Conservation (phyloP, 1,139 yeast genomes). For the Geotrichum bryndzae region DNA sequence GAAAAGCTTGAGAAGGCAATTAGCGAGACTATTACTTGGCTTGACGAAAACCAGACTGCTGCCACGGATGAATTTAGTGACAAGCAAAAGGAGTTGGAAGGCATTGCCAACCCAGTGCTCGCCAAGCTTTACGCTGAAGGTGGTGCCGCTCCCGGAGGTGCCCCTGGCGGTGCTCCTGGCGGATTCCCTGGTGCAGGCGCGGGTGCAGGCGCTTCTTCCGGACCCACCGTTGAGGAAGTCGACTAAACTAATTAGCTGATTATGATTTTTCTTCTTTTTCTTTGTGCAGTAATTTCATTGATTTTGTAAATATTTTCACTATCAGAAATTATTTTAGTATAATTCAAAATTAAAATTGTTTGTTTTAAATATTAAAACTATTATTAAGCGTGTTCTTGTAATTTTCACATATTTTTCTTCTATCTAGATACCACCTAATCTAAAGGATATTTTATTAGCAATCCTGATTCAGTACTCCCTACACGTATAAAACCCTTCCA, state of each 20-base stretch:
- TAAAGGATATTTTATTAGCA: too few relatives aligned
- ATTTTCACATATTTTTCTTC: too few relatives aligned
- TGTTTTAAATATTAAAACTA: too few relatives aligned
- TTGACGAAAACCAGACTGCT: constrained; percentile 83
- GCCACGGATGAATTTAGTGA: constrained; percentile 80
- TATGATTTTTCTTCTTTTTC: background rate
- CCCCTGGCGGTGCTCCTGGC: constrained; percentile 58
- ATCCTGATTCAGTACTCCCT: too few relatives aligned
- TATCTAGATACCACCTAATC: too few relatives aligned
- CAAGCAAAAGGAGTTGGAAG: constrained; percentile 91
- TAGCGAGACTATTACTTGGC: constrained; percentile 81
- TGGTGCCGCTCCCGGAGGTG: constrained; percentile 52
- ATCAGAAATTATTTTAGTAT: background rate
- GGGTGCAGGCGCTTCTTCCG: constrained; percentile 35
- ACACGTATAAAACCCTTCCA: too few relatives aligned
- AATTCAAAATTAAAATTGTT: background rate
- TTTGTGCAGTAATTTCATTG: background rate
- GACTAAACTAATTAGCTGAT: constrained; percentile 7
- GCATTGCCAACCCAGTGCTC: constrained; percentile 89
- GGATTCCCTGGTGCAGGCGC: constrained; percentile 43
- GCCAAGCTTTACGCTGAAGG: constrained; percentile 69
- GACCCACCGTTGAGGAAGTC: constrained; percentile 17
- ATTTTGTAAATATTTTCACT: too few relatives aligned
- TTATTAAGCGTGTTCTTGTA: too few relatives aligned
- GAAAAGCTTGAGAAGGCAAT: constrained; percentile 76